phyloP scores from a whole-genome alignment of 495 filamentous ascomycete species.

The Talaromyces proteolyticus region DNA sequence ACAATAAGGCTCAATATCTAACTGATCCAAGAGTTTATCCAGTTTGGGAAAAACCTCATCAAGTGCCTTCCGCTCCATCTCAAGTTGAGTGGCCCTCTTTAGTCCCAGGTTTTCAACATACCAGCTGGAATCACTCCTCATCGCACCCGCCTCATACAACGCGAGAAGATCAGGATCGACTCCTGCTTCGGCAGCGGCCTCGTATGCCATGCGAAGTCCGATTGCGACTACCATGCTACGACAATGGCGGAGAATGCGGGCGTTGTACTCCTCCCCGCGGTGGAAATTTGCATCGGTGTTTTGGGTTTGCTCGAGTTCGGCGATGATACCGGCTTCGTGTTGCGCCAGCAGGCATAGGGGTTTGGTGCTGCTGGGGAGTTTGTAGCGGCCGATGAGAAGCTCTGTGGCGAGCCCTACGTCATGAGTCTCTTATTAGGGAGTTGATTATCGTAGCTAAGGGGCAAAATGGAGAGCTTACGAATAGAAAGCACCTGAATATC shows the following conservation, averaged over 20 bases:
- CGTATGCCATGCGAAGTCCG: slow-evolving; percentile 26
- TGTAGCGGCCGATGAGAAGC: slow-evolving; percentile 28
- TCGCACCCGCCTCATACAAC: slow-evolving; percentile 21
- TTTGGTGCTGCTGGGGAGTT: slow-evolving; percentile 16
- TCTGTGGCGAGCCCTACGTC: slow-evolving; percentile 26
- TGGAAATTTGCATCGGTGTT: slow-evolving; percentile 9
- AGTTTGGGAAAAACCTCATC: slow-evolving; percentile 15
- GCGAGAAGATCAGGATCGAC: slow-evolving; percentile 14
- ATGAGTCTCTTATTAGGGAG: no score
- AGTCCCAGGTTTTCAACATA: slow-evolving; percentile 17
- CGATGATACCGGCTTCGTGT: slow-evolving; percentile 24
- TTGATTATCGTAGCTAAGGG: no score
- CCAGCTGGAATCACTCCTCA: slow-evolving; percentile 25
- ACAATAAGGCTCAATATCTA: slow-evolving; percentile 9
- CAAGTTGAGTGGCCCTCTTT: slow-evolving; percentile 5
- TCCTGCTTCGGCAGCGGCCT: slow-evolving; percentile 16
- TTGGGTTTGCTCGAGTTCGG: slow-evolving; percentile 14
- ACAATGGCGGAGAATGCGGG: slow-evolving; percentile 22
- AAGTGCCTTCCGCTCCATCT: slow-evolving; percentile 13
- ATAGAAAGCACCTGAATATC: slow-evolving; percentile 11
- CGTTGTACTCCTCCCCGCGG: slow-evolving; percentile 21
- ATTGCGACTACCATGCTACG: slow-evolving; percentile 22
- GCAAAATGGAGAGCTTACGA: no score
- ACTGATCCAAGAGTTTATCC: slow-evolving; percentile 6
- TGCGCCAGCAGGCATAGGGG: slow-evolving; percentile 17